These are phyloP conservation scores for Anisodus acutangulus DNA, from an alignment of 257 asterid genomes.

Conservation along the genomic window DNA sequence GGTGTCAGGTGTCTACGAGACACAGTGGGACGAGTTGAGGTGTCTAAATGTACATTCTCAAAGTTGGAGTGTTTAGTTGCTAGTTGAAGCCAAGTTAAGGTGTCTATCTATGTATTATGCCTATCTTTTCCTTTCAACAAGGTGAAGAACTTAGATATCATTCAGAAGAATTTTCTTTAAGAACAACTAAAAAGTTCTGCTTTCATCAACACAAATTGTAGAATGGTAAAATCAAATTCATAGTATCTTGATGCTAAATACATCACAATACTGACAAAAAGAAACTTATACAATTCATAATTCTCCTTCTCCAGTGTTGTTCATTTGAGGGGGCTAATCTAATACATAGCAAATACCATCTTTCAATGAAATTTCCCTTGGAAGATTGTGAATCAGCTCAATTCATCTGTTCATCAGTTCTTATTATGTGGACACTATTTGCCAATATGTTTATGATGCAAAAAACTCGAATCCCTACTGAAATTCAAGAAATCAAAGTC, in stretches of 20 bases:
- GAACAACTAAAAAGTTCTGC: not conserved
- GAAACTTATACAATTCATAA: not conserved
- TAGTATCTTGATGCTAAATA: not conserved
- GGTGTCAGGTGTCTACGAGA: too few species aligned
- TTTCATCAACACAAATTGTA: not conserved
- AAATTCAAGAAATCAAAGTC: not conserved
- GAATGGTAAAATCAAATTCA: not conserved
- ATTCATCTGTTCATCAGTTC: not conserved
- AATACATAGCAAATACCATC: not conserved
- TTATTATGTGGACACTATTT: not conserved
- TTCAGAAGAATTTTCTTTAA: not conserved
- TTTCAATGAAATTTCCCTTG: not conserved
- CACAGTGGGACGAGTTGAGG: too few species aligned
- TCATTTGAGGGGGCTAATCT: not conserved
- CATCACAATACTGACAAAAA: not conserved
- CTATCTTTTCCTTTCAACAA: not conserved
- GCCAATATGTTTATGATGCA: not conserved
- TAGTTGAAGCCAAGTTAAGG: too few species aligned
- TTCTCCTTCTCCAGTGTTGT: not conserved
- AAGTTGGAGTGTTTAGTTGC: too few species aligned
- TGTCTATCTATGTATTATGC: too few species aligned
- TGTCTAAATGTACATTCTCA: too few species aligned
- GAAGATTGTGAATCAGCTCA: slow-evolving; percentile 11
- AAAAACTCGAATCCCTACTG: not conserved
- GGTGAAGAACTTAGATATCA: slow-evolving; percentile 1